Conservation (phyloP, 768 basidiomycete species). For the Neoboletus brunneissimus region DNA sequence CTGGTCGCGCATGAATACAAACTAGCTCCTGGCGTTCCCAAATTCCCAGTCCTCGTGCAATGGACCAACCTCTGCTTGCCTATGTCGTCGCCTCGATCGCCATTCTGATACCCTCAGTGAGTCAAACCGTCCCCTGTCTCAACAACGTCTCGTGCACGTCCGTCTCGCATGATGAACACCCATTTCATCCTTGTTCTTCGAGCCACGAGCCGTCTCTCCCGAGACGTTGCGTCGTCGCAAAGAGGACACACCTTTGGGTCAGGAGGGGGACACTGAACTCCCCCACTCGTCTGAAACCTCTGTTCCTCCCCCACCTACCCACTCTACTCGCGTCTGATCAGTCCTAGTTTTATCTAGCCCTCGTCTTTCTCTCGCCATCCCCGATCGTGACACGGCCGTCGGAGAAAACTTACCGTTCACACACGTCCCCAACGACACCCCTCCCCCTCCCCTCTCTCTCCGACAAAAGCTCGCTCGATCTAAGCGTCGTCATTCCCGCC, state of each 20-base stretch:
- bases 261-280: slow-evolving; percentile 38
- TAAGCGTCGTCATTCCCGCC: slow-evolving; percentile 85
- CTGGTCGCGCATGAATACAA: slow-evolving; percentile 6
- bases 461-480: slow-evolving; percentile 59
- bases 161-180: slow-evolving; percentile 52
- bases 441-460: slow-evolving; percentile 54
- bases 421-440: slow-evolving; percentile 50
- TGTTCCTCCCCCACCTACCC: neutral
- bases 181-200: slow-evolving; percentile 94
- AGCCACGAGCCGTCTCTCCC: slow-evolving; percentile 55
- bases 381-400: slow-evolving; percentile 60
- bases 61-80: slow-evolving; percentile 28
- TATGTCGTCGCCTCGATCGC: slow-evolving; percentile 21
- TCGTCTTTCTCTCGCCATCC: slow-evolving; percentile 73
- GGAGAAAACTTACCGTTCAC: slow-evolving; percentile 67
- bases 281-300: slow-evolving; percentile 35
- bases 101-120: slow-evolving; percentile 28
- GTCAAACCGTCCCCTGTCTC: slow-evolving; percentile 10
- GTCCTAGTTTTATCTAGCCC: slow-evolving; percentile 61
- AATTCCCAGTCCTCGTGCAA: neutral
- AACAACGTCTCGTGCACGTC: neutral
- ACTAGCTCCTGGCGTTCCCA: neutral
- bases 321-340: slow-evolving; percentile 10
- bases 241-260: slow-evolving; percentile 60
- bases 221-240: slow-evolving; percentile 52